Base-by-base conservation (phyloP, 192 early-diverging fungal genomes). In the Mortierella claussenii region DNA sequence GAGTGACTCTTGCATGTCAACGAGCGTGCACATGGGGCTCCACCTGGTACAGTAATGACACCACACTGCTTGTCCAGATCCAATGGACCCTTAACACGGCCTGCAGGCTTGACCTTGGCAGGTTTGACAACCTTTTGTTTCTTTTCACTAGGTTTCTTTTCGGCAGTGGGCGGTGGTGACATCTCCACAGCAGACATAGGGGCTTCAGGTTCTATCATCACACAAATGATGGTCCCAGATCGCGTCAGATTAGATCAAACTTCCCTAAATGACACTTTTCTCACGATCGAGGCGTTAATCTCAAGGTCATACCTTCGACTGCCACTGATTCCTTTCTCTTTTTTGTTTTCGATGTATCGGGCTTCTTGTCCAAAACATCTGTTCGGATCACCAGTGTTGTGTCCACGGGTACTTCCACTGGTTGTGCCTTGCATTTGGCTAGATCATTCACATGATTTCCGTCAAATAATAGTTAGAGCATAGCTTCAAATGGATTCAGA, bases 1-100 rank as follows among this genome's bases (percentile, higher is more conserved):
- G 92, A 89, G 60, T 98, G 97, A 5, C 94, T 96, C 71, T 98
- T 98, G 83, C 97, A 98, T 28, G 95, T 98, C 15, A 98, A 86
- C 44, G 95, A 94, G 43, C 97, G 91, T 46, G 89, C 83, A 79
- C 97, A 98, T 0, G 86, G 86, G 45, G 75, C 52, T 13, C 83
- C 85, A 33, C 84, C 88, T 1, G 89, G 87, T 24, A 81, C 68
- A 33, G 70, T 53, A 27, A 88, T 52, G 17, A 97, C 95, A 60
- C 95, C 97, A 66, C 97, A 98, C 59, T 97, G 93, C 55, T 88
- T 91, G 76, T 98, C 96, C 65, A 96, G 68, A 65, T 98, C 94
- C 67, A 98, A 67, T 37, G 95, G 92, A 23, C 82, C 87, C 61
- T 90, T 89, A 27, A 83, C 52, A 15, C 79, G 75, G 32, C 59